Conservation (phyloP, 257 asterid species). For the Plectranthus barbatus region DNA sequence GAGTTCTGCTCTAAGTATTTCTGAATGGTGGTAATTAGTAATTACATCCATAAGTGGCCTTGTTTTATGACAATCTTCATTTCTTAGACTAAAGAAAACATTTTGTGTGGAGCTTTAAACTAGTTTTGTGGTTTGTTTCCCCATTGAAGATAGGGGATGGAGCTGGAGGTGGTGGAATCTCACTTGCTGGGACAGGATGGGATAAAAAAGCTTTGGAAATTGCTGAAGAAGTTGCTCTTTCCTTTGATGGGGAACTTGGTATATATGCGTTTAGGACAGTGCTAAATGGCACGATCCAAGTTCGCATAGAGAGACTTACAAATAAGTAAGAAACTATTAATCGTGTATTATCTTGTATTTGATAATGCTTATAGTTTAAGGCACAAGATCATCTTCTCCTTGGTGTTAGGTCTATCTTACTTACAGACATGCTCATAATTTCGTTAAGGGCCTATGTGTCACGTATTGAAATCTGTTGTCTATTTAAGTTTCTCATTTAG, state of each 20-base stretch:
- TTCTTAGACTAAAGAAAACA: background rate
- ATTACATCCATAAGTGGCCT: background rate
- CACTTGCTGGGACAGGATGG: slow-evolving; percentile 74
- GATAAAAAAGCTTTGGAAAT: slow-evolving; percentile 60
- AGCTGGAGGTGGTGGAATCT: slow-evolving; percentile 79
- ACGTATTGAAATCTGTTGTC: background rate
- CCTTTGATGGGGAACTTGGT: slow-evolving; percentile 73
- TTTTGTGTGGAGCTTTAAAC: background rate
- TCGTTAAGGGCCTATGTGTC: no score
- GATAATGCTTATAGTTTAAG: background rate
- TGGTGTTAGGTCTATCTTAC: background rate
- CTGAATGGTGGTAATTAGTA: background rate
- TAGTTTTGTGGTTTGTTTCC: background rate
- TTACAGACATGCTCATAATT: background rate
- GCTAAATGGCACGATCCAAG: slow-evolving; percentile 56
- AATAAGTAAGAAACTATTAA: slow-evolving; percentile 48
- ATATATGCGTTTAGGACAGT: slow-evolving; percentile 79
- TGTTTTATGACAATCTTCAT: background rate
- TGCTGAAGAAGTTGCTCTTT: slow-evolving; percentile 66
- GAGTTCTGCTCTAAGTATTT: slow-evolving; percentile 17
- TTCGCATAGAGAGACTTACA: slow-evolving; percentile 78
- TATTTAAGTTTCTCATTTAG: background rate
- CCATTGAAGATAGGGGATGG: slow-evolving; percentile 73
- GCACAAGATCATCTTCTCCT: background rate
- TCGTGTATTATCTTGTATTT: background rate